Evolutionary conservation across 2,329 filamentous ascomycete genomes (phyloP), one percentile per base, ranked within the genome.

Genomic region (Botrytis medusae): DNA sequence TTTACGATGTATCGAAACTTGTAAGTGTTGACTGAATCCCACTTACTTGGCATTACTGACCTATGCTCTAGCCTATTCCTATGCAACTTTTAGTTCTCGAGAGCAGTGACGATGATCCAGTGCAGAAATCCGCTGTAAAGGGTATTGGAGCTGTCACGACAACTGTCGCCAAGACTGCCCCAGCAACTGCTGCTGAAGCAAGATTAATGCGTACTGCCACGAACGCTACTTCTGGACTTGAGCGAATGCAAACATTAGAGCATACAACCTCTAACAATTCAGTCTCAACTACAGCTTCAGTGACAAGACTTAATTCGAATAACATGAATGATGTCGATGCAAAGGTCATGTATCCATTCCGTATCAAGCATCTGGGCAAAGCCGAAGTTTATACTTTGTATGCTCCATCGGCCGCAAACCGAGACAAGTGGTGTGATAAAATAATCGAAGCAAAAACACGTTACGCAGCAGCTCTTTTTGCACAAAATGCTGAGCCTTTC

Each of bases 401-500:
- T 81, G 95, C 95, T 0, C 89, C 91, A 9, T 92, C 90, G 2
- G 88, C 91, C 3, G 88, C 91, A 75, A 92, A 91, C 78, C 89
- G 96, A 73, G 87, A 90, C 75, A 93, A 97, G 67, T 99, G 97
- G 97, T 97, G 94, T 79, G 90, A 90, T 76, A 97, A 94, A 83
- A 97, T 99, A 78, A 91, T 97, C 63, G 92, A 97, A 82, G 96
- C 96, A 46, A 99, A 99, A 85, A 97, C 94, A 10, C 91, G 92
- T 74, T 95, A 99, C 81, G 96, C 96, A 34, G 92, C 94, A 69
- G 93, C 95, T 4, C 85, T 98, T 8, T 93, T 93, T 82, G 90
- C 93, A 6, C 96, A 99, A 80, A 97, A 98, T 80, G 95, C 96
- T 0, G 96, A 99, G 82, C 96, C 96, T 0, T 99, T 99, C 87